Evolutionary conservation across 768 basidiomycete species (phyloP).

Genomic region (Coprinopsis sp.): DNA sequence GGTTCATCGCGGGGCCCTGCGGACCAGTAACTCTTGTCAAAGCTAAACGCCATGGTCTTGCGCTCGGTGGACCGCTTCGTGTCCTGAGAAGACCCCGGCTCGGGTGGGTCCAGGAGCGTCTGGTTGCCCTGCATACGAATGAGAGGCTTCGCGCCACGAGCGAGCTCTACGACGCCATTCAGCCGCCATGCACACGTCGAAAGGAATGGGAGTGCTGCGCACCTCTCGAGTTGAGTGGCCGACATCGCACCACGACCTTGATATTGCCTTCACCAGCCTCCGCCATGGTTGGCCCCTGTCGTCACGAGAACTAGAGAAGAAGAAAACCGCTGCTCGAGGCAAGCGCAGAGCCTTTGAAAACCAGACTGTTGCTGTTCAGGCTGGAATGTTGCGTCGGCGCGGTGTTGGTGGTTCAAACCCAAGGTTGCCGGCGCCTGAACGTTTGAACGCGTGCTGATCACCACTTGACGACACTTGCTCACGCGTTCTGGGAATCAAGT

Average conservation of each 20-base stretch:
- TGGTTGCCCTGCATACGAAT: slow-evolving; percentile 95
- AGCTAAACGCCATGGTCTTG: slow-evolving; percentile 86
- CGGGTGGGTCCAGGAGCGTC: slow-evolving; percentile 89
- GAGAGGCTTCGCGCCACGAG: slow-evolving; percentile 88
- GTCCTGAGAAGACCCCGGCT: slow-evolving; percentile 61
- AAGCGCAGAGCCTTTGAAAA: background rate
- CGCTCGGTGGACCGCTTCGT: slow-evolving; percentile 84
- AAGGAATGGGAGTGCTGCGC: slow-evolving; percentile 20
- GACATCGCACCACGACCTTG: slow-evolving; percentile 92
- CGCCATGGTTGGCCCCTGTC: slow-evolving; percentile 41
- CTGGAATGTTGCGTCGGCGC: background rate
- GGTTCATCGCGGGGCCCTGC: slow-evolving; percentile 88
- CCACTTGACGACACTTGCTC: background rate
- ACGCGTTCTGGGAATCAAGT: background rate
- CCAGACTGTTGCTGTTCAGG: background rate
- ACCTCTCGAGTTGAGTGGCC: slow-evolving; percentile 95
- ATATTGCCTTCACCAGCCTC: slow-evolving; percentile 84
- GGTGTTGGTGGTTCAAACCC: background rate
- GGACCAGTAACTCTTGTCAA: slow-evolving; percentile 98
- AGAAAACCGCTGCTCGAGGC: slow-evolving; percentile 2
- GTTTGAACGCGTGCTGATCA: slow-evolving; percentile 6
- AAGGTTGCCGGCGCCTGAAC: background rate
- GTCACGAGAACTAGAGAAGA: background rate
- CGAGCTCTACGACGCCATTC: slow-evolving; percentile 58
- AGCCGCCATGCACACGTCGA: background rate